Evolutionary conservation across 176 grass and related monocot genomes (phyloP), one percentile per base, ranked within the genome.

Genomic region (Oryza australiensis): DNA sequence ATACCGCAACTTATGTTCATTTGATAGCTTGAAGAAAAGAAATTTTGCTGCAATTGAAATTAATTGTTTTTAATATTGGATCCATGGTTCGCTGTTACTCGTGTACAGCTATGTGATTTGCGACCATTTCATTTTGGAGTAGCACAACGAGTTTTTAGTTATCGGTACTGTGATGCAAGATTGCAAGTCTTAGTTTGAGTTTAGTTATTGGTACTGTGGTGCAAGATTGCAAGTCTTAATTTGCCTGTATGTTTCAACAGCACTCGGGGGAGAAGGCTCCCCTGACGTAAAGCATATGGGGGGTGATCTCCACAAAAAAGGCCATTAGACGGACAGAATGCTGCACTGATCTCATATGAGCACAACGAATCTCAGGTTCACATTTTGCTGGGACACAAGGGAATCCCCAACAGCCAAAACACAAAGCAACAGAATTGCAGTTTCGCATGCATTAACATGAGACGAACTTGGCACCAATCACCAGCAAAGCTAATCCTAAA

Each of bases 401-500:
- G 63, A 66, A 49, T 35, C 42, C 38, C 46, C 13, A 33, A 55
- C 23, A 70, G 26, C 26, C 71, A 49, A 22, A 32, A 0, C n/a
- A 27, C 71, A 22, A 22, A 32, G 68, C 68, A 65, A 75, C 38
- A 62, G 7, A 72, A 11, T 70, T 55, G 18, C 66, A 13, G 9
- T 14, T 64, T 59, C 42, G 11, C 68, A 82, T 23, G n/a, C 60
- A 9, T 60, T 73, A 57, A 23, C 43, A 37, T 46, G 20, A 9
- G 46, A 60, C 24, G 70, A 66, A 73, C 15, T 43, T 40, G 51
- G 74, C 60, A 49, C 51, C 35, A 12, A 30, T 42, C 64, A 43
- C n/a, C 79, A 68, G 24, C 11, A 42, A 69, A 82, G 49, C 62
- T 68, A 83, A 73, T n/a, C 49, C 49, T 55, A 86, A 78, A 49